Base-by-base conservation (phyloP, 306 rosid genomes). In the Prunus salicina region DNA sequence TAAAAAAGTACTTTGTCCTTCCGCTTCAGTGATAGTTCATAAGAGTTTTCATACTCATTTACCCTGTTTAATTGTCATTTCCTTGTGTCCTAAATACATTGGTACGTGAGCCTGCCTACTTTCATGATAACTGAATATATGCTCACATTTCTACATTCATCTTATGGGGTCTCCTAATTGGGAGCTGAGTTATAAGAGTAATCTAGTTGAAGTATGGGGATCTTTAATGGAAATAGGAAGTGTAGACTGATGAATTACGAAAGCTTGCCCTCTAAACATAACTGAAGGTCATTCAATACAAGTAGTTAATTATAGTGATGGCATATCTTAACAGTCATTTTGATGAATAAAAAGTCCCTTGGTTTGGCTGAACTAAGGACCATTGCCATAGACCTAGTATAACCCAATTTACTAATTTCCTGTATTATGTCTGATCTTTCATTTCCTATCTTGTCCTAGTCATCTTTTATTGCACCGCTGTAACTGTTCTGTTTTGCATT, bases 41-140 rank as follows among this genome's bases (percentile, higher is more conserved):
- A 58, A 57, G 22, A 64, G 38, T 71, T 58, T 76, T 64, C 45
- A 38, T 19, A 64, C 43, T 25, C 25, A 28, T 69, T 75, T 52
- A 11, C 5, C 16, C 12, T 30, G 30, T 20, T 58, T 32, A 64
- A 11, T 65, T 49, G 24, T 62, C 41, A 20, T 67, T 32, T 68
- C 55, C 6, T 45, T 67, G 56, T 67, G 34, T 43, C 34, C 30
- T 67, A 22, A 45, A 24, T 20, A 2, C 25, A 1, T 67, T 43
- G 55, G 25, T 67, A 67, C 46, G 34, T 67, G 53, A 67, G 8
- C 30, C 24, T 16, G 2, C 55, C 10, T 12, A 13, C 19, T 22
- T 34, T 30, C 45, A 18, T 52, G 22, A 22, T 28, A 69, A 10
- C 32, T 49, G 47, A 58, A 67, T 19, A 24, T 20, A 32, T 56